Evolutionary conservation across 108 stramenopile species (phyloP), one percentile per base, ranked within the genome.

Genomic region (Stephanodiscus minutulus): DNA sequence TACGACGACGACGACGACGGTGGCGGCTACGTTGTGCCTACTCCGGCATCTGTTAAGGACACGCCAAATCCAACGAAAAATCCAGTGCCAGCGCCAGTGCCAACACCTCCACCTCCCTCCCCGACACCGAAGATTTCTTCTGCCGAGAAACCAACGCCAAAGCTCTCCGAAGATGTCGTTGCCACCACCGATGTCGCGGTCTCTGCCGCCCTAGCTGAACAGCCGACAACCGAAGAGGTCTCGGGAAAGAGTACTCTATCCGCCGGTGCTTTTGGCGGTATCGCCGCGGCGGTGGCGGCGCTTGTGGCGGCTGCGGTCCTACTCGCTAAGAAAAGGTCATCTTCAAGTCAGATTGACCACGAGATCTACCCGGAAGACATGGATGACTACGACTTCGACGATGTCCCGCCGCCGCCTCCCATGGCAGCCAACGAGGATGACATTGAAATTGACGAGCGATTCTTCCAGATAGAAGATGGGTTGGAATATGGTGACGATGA

Each of bases 321-420:
- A 35, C 17, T 58, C 3, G 57, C 57, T 1, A 58, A 36, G 57
- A 58, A 37, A 29, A 37, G 28, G 15, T 25, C 24, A 55, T 55
- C 54, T 39, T 39, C 39, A 39, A 11, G 11, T 4, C 13, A 52
- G 18, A 18, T 4, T 6, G 15, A 31, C 13, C 17, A 58, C 13
- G 57, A 58, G 15, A 58, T 58, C 18, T 31, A 58, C 28, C 57
- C 57, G 20, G 63, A 70, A 50, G 66, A 66, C 12, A 24, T 20
- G 18, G 62, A 73, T 35, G 13, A 58, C 2, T 18, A 13, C 18
- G 57, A 56, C 15, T 25, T 28, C 15, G 27, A 27, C 15, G 57
- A 58, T 22, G 24, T 58, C 33, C 57, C 57, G 28, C 57, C 57
- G n/a, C 57, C 57, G 3, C 57, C 57, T n/a, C 57, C 57, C 13